Conservation (phyloP, 2,329 filamentous ascomycete species). For the Triangularia verruculosa region DNA sequence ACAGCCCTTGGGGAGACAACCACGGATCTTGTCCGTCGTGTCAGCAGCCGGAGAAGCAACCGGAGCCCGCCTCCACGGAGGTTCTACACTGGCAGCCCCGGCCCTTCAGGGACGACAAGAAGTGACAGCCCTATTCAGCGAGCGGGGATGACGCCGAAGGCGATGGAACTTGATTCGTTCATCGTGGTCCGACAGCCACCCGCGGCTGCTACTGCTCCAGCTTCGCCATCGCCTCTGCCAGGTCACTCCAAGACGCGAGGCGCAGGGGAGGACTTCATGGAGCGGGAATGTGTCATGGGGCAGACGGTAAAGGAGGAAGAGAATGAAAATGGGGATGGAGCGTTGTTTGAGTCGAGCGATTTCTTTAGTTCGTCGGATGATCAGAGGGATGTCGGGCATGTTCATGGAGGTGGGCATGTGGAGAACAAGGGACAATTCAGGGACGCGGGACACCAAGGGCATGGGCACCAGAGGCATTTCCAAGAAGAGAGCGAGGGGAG, state of each 20-base stretch:
- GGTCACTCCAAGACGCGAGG: conserved; percentile 12
- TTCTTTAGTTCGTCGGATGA: conserved; percentile 13
- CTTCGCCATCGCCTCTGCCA: background rate
- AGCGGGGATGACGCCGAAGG: background rate
- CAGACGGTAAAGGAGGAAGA: conserved; percentile 23
- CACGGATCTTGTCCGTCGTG: conserved; percentile 33
- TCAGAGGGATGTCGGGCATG: background rate
- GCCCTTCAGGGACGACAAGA: background rate
- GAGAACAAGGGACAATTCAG: background rate
- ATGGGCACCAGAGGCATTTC: background rate
- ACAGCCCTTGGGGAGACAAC: conserved; percentile 32
- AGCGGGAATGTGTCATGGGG: conserved; percentile 31
- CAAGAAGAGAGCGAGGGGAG: background rate
- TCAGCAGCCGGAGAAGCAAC: conserved; percentile 33
- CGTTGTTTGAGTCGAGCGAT: conserved; percentile 9
- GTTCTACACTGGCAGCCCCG: conserved; percentile 15
- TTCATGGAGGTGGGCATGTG: background rate
- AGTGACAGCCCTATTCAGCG: conserved; percentile 5
- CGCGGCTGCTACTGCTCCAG: background rate
- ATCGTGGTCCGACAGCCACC: background rate
- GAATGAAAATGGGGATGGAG: conserved; percentile 8
- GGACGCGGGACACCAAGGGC: background rate
- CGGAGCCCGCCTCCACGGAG: background rate
- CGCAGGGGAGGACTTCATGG: conserved; percentile 25
- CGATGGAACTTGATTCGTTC: conserved; percentile 4